Percentiles rank a stretch among this genome's conserved stretches.
These are phyloP conservation scores for Alternaria longipes DNA, from an alignment of 2,329 filamentous ascomycete species.

Conservation along the genomic window DNA sequence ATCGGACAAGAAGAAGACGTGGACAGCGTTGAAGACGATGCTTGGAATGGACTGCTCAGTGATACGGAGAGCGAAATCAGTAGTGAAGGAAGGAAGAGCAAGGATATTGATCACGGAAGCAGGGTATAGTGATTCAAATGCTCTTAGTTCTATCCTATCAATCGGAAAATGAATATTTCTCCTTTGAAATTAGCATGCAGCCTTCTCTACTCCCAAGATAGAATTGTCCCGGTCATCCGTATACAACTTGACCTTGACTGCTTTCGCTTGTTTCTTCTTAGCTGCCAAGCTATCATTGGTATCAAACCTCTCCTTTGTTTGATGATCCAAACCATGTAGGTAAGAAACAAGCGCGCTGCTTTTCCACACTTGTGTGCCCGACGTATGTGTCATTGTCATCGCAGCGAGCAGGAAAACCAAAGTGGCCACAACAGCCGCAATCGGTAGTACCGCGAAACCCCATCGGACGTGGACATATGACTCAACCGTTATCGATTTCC, in stretches of 20 bases:
- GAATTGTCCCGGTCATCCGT: constrained; percentile 14
- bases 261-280: constrained; percentile 20
- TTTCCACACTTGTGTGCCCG: constrained; percentile 24
- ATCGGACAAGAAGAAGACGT: constrained; percentile 26
- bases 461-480: constrained; percentile 25
- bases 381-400: constrained; percentile 23
- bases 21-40: constrained; percentile 38
- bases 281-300: constrained; percentile 8
- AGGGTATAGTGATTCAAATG: constrained; percentile 15
- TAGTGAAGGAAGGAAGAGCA: constrained; percentile 32
- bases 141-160: too few relatives aligned
- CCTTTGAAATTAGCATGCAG: constrained; percentile 1
- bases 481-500: constrained; percentile 19
- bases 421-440: constrained; percentile 17
- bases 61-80: constrained; percentile 39
- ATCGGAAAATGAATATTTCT: neutral
- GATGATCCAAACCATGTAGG: constrained; percentile 21
- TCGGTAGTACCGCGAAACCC: constrained; percentile 23
- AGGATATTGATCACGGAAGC: constrained; percentile 29
- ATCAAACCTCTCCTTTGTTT: constrained; percentile 21
- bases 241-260: constrained; percentile 17
- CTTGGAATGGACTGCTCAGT: constrained; percentile 44
- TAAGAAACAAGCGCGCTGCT: constrained; percentile 21
- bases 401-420: constrained; percentile 18
- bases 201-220: constrained; percentile 14